A percentile compares a stretch with the other conserved stretches of the same genome.
phyloP scores from a whole-genome alignment of 495 filamentous ascomycete species.

The Ascodesmis nigricans region DNA sequence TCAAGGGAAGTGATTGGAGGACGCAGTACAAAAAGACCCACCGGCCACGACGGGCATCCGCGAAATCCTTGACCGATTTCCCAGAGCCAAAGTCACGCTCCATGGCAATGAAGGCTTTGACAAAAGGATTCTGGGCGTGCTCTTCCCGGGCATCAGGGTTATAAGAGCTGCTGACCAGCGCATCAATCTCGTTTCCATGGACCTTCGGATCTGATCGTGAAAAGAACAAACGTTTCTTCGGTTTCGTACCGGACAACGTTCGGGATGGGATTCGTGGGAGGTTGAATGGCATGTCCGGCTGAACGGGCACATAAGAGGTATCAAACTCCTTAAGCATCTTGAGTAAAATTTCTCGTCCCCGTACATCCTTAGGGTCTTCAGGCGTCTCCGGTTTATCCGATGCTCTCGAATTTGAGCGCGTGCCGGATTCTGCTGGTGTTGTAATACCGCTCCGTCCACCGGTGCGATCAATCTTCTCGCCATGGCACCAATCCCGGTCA shows the following conservation, averaged over 20 bases:
- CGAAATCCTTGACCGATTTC: conserved; percentile 49
- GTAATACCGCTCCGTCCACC: conserved; percentile 24
- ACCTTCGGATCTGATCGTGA: conserved; percentile 36
- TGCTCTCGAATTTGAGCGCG: too few species aligned
- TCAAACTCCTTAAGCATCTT: conserved; percentile 70
- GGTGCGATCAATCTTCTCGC: conserved; percentile 21
- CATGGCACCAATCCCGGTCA: conserved; percentile 40
- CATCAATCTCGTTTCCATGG: conserved; percentile 52
- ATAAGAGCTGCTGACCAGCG: conserved; percentile 50
- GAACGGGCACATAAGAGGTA: conserved; percentile 62
- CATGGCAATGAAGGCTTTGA: conserved; percentile 60
- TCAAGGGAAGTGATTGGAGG: conserved; percentile 70
- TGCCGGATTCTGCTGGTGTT: conserved; percentile 25
- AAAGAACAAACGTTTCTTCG: conserved; percentile 39
- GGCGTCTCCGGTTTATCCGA: conserved; percentile 23
- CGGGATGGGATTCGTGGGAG: conserved; percentile 47
- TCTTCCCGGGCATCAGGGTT: conserved; percentile 44
- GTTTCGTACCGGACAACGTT: conserved; percentile 32
- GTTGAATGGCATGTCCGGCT: conserved; percentile 83
- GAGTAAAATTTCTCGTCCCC: conserved; percentile 34
- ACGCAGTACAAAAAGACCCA: conserved; percentile 93
- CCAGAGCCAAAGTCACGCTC: conserved; percentile 52
- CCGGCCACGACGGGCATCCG: conserved; percentile 57
- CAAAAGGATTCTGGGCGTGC: conserved; percentile 39
- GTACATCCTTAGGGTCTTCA: conserved; percentile 27